Conservation (phyloP, 352 stramenopile genomes). For the Phytopythium delawarense region DNA sequence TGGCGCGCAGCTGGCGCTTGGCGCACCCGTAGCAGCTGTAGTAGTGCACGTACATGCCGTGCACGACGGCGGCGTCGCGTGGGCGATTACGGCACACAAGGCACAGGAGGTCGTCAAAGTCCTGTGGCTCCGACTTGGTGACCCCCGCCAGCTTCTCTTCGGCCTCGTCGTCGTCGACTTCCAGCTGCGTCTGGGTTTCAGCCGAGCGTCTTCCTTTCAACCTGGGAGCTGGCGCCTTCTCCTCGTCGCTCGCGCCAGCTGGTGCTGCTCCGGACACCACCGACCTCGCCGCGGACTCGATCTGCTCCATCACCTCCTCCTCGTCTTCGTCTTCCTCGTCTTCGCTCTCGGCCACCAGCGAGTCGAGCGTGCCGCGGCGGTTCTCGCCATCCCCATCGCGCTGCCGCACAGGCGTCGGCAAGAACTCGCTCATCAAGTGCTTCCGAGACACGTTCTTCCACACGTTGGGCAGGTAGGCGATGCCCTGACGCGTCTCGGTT, state of each 20-base stretch:
- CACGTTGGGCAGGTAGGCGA: constrained; percentile 43
- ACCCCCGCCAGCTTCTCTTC: not conserved
- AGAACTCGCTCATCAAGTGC: constrained; percentile 45
- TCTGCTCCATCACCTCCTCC: constrained; percentile 30
- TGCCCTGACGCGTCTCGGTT: constrained; percentile 37
- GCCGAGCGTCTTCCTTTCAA: not conserved
- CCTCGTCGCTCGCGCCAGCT: constrained; percentile 12
- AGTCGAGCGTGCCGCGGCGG: constrained; percentile 52
- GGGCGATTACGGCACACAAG: constrained; percentile 59
- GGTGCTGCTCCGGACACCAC: constrained; percentile 1
- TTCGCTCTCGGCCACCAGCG: constrained; percentile 55
- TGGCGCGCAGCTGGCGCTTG: constrained; percentile 54
- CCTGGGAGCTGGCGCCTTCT: constrained; percentile 12
- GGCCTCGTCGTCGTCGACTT: not conserved
- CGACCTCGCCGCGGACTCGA: constrained; percentile 15
- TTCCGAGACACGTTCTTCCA: constrained; percentile 56
- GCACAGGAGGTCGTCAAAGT: constrained; percentile 62
- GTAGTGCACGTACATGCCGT: constrained; percentile 79
- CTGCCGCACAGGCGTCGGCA: constrained; percentile 16
- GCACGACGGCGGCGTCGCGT: constrained; percentile 59
- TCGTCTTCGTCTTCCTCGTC: constrained; percentile 41
- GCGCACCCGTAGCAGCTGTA: constrained; percentile 80
- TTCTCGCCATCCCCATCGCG: constrained; percentile 3
- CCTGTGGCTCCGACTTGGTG: constrained; percentile 16
- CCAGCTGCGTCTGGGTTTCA: not conserved